Base-by-base conservation (phyloP, 2,329 filamentous ascomycete genomes). In the Neurospora sp. region DNA sequence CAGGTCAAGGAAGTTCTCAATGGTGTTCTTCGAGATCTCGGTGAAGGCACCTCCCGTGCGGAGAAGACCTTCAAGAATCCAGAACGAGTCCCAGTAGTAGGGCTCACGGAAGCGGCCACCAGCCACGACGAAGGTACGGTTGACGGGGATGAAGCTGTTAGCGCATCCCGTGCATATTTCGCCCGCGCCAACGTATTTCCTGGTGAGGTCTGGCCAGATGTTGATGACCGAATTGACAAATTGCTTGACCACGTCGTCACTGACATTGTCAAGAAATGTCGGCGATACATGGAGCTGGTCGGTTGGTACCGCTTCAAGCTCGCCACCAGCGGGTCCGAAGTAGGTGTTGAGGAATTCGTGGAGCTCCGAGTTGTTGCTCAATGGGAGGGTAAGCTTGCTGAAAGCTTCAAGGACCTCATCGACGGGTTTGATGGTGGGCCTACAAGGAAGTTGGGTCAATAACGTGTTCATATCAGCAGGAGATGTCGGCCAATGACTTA, bases 21-120 rank as follows among this genome's bases (percentile, higher is more conserved):
- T 89, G 38, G 87, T 89, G 78, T 91, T 90, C 76, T 83, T 84
- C 4, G 88, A 86, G 71, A 91, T 89, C 40, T 86, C 78, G 6
- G 85, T 85, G 72, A 90, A 91, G 65, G 84, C 84, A 43, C 89
- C 89, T 17, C 87, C 84, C 0, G 88, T 91, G 66, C 89, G 84
- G 40, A 91, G 79, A 33, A 91, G 81, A 33, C 89, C 89, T 78
- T 89, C 86, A 66, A 91, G 74, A 67, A 91, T 89, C 88, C 87
- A 90, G 80, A 86, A 91, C 39, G 87, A 88, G 77, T 91, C 88
- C 89, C 89, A 91, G 77, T 91, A 91, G 76, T 91, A 91, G 1
- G 87, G 84, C 78, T 91, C 89, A 40, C 89, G 83, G 81, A 91
- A 91, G 38, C 89, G 87, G n/a, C 89, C 89, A 12, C 89, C 89